A percentile compares a stretch with the other conserved stretches of the same genome.
Conservation (phyloP, 768 basidiomycete genomes). For the Russula sp. region DNA sequence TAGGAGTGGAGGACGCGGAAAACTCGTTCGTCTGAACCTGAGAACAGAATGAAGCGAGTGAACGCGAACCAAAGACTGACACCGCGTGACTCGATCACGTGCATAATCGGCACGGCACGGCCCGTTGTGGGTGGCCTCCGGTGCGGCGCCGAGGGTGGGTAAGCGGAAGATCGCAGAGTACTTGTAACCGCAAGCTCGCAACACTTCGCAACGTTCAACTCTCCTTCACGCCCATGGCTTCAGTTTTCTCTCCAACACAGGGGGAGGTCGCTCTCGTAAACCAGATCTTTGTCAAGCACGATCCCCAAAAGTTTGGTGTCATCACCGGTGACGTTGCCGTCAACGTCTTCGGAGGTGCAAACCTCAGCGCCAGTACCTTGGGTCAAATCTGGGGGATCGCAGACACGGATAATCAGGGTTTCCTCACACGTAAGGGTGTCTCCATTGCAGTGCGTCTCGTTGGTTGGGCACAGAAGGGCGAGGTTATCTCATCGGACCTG, state of each 20-base stretch:
- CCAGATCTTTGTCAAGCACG: constrained; percentile 65
- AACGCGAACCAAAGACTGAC: background rate
- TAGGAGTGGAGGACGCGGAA: background rate
- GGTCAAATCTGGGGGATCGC: constrained; percentile 93
- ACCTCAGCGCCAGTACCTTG: constrained; percentile 66
- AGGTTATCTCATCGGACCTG: constrained; percentile 53
- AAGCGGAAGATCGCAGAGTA: background rate
- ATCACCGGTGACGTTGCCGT: constrained; percentile 90
- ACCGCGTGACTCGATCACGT: constrained; percentile 4
- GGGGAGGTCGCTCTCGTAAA: constrained; percentile 53
- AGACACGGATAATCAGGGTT: constrained; percentile 91
- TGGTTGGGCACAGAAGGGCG: constrained; percentile 86
- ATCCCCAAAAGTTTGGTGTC: constrained; percentile 73
- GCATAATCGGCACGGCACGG: background rate
- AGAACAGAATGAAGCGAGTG: background rate
- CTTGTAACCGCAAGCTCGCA: background rate
- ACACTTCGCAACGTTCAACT: background rate
- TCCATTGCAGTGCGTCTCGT: constrained; percentile 86
- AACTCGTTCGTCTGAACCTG: no score
- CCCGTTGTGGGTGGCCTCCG: background rate
- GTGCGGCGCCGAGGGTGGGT: background rate
- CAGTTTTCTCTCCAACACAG: constrained; percentile 41
- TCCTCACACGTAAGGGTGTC: constrained; percentile 81
- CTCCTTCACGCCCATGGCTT: constrained; percentile 27
- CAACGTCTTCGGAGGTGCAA: constrained; percentile 75